Percentiles rank a stretch among this genome's conserved stretches.
These are phyloP conservation scores for Tricholoma sp. DNA, from an alignment of 768 basidiomycete species.

Conservation along the genomic window DNA sequence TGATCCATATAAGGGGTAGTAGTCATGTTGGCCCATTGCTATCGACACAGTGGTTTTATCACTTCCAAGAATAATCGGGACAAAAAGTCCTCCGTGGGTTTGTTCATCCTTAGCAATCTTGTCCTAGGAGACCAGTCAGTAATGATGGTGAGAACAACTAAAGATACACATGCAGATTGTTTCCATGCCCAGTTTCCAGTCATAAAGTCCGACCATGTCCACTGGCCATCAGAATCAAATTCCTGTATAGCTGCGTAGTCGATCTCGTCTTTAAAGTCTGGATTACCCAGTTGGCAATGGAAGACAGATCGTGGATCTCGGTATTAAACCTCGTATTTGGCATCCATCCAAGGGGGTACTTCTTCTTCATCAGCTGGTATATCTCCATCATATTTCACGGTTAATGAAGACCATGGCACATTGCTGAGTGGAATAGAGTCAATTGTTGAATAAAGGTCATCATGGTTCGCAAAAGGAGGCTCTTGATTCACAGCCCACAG, in stretches of 20 bases:
- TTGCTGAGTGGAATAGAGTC: conserved; percentile 29
- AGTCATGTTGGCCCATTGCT: conserved; percentile 17
- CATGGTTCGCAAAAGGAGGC: conserved; percentile 26
- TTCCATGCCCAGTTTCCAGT: conserved; percentile 21
- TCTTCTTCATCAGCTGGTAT: conserved; percentile 9
- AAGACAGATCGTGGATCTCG: conserved; percentile 25
- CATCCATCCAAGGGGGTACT: conserved; percentile 27
- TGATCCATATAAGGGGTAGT: too few species aligned
- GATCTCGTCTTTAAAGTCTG: conserved; percentile 26
- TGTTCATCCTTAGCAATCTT: conserved; percentile 9
- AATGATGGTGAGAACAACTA: not conserved
- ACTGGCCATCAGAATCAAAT: conserved; percentile 10
- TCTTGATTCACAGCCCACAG: conserved; percentile 12
- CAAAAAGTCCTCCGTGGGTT: conserved; percentile 10
- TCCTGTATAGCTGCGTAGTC: conserved; percentile 28
- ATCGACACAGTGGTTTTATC: too few species aligned
- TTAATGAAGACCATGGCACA: conserved; percentile 31
- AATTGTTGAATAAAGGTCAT: conserved; percentile 28
- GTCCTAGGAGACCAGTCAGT: not conserved
- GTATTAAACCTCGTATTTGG: conserved; percentile 26
- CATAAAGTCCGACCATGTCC: conserved; percentile 18
- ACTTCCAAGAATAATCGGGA: conserved; percentile 21
- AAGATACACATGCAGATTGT: conserved; percentile 11
- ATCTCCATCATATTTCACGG: conserved; percentile 21
- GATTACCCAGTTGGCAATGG: conserved; percentile 26